These are phyloP conservation scores for Salix exigua DNA, from an alignment of 345 rosid genomes.

Conservation along the genomic window DNA sequence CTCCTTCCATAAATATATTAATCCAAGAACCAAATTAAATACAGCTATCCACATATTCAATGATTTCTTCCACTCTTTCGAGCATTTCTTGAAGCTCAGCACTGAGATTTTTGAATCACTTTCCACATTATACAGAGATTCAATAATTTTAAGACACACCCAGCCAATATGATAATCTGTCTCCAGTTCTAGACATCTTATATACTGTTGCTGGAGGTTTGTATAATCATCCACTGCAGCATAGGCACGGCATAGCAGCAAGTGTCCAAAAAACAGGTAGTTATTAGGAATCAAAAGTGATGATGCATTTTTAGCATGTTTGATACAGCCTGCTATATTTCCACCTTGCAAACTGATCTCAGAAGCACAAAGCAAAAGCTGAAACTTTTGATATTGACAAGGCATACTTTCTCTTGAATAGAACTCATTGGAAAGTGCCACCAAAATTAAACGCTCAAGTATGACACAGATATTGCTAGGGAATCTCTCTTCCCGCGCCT, in stretches of 20 bases:
- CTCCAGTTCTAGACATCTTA: constrained; percentile 71
- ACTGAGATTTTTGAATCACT: constrained; percentile 44
- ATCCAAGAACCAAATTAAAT: constrained; percentile 49
- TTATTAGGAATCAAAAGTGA: constrained; percentile 55
- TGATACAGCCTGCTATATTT: constrained; percentile 40
- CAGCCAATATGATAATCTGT: constrained; percentile 69
- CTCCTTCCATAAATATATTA: constrained; percentile 45
- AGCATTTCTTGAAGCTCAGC: constrained; percentile 46
- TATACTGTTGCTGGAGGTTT: constrained; percentile 48
- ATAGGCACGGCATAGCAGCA: constrained; percentile 70
- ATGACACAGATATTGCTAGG: constrained; percentile 52
- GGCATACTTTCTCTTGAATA: constrained; percentile 30
- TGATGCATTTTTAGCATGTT: constrained; percentile 52
- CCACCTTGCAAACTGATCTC: constrained; percentile 69
- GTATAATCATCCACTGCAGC: constrained; percentile 51
- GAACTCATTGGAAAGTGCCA: constrained; percentile 56
- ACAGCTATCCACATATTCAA: constrained; percentile 60
- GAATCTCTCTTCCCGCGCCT: constrained; percentile 84
- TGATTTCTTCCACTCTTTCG: constrained; percentile 39
- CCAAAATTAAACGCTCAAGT: constrained; percentile 47
- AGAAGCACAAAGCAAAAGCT: constrained; percentile 80
- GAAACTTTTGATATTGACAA: constrained; percentile 62
- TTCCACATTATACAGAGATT: constrained; percentile 52
- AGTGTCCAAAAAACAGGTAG: constrained; percentile 67
- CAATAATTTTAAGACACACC: constrained; percentile 70